These are phyloP conservation scores for Flaveria trinervia DNA, from an alignment of 129 eudicot species.

Conservation along the genomic window DNA sequence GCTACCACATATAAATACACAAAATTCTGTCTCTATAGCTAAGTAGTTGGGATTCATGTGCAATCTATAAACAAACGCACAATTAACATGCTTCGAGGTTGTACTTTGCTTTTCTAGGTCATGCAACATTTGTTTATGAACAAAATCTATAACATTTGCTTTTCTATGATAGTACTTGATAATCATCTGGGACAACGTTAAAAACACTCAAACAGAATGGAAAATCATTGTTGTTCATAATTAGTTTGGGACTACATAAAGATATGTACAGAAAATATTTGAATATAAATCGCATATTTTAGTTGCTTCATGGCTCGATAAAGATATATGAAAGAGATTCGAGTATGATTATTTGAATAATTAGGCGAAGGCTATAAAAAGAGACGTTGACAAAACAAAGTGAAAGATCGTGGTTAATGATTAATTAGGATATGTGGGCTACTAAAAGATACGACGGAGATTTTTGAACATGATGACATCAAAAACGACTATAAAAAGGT, in stretches of 20 bases:
- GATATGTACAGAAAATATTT: constrained; percentile 1
- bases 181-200: constrained; percentile 18
- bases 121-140: constrained; percentile 28
- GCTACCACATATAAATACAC: constrained; percentile 36
- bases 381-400: constrained; percentile 25
- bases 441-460: constrained; percentile 3
- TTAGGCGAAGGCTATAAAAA: constrained; percentile 16
- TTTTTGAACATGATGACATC: neutral
- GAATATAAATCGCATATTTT: neutral
- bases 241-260: constrained; percentile 34
- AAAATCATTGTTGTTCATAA: constrained; percentile 27
- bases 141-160: constrained; percentile 19
- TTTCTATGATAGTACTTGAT: constrained; percentile 26
- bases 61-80: constrained; percentile 26
- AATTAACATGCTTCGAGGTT: constrained; percentile 31
- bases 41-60: constrained; percentile 39
- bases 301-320: constrained; percentile 16
- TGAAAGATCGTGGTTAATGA: constrained; percentile 24
- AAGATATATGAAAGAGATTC: constrained; percentile 14
- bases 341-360: constrained; percentile 23
- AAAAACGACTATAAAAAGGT: neutral
- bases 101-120: constrained; percentile 39
- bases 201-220: constrained; percentile 4
- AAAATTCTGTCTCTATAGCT: constrained; percentile 34
- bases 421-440: constrained; percentile 18